These are phyloP conservation scores for Aschersonia sp. DNA, from an alignment of 2,329 filamentous ascomycete species.

Conservation along the genomic window DNA sequence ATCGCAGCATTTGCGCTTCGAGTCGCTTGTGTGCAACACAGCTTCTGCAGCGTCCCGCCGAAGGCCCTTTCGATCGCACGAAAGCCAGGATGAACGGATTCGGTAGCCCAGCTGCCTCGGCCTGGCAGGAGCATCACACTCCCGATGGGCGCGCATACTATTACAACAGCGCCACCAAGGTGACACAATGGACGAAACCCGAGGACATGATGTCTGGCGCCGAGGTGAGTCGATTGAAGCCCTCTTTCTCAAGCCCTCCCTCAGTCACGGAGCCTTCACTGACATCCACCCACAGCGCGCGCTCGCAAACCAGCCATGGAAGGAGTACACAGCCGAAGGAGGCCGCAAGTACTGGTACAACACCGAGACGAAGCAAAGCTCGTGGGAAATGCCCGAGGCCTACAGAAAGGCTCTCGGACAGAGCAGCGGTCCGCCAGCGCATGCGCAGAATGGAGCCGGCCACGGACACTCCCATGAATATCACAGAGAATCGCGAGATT, in stretches of 20 bases:
- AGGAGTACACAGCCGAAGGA: slow-evolving; percentile 75
- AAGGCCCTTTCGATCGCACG: slow-evolving; percentile 5
- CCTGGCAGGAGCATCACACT: slow-evolving; percentile 73
- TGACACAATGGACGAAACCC: slow-evolving; percentile 90
- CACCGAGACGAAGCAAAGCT: slow-evolving; percentile 78
- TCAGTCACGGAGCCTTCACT: not conserved
- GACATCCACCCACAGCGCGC: slow-evolving; percentile 43
- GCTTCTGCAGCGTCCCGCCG: not conserved
- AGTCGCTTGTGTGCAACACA: too few relatives aligned
- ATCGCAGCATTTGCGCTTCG: too few relatives aligned
- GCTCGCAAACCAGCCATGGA: slow-evolving; percentile 74
- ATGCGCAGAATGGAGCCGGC: slow-evolving; percentile 21
- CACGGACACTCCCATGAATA: slow-evolving; percentile 23
- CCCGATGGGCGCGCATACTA: slow-evolving; percentile 80
- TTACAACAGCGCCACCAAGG: slow-evolving; percentile 74
- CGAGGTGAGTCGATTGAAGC: slow-evolving; percentile 42
- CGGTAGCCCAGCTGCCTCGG: slow-evolving; percentile 31
- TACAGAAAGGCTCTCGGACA: slow-evolving; percentile 59
- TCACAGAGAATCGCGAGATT: slow-evolving; percentile 22
- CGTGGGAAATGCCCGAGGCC: slow-evolving; percentile 82
- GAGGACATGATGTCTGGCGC: slow-evolving; percentile 71
- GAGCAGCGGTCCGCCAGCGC: slow-evolving; percentile 12
- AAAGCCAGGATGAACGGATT: slow-evolving; percentile 39
- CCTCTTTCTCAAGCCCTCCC: not conserved
- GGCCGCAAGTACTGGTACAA: slow-evolving; percentile 95